Percentiles rank a stretch among this genome's conserved stretches.
Conservation (phyloP, 2,329 filamentous ascomycete genomes). For the Onygenales sp. region DNA sequence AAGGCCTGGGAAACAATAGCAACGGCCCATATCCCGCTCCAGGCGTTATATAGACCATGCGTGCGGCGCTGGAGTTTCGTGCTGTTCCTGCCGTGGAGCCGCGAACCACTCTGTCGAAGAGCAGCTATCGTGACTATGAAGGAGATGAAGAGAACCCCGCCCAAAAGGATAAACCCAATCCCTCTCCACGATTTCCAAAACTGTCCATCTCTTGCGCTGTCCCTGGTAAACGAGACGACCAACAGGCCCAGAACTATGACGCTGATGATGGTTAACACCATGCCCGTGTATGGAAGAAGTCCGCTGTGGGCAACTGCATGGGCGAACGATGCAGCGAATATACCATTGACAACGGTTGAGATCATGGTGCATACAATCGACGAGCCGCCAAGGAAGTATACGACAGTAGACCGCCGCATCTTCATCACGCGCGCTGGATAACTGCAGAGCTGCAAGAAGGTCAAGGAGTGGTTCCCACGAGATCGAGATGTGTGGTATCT, state of each 20-base stretch:
- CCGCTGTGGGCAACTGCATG: neutral
- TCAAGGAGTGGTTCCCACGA: neutral
- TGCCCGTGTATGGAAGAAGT: neutral
- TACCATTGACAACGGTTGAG: constrained; percentile 2
- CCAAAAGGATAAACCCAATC: neutral
- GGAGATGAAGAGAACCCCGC: neutral
- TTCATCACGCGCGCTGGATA: neutral
- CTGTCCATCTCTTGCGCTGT: neutral
- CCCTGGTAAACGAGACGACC: neutral
- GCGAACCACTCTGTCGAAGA: neutral
- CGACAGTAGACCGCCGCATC: neutral
- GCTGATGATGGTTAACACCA: constrained; percentile 1
- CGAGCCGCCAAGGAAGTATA: neutral
- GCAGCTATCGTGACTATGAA: neutral
- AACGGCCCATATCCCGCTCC: constrained; percentile 1
- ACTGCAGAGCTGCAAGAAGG: neutral
- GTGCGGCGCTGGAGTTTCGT: neutral
- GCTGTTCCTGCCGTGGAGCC: neutral
- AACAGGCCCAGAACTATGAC: constrained; percentile 2
- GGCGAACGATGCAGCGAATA: constrained; percentile 3
- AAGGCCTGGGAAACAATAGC: neutral
- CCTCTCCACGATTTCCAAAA: constrained; percentile 1
- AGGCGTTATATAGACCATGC: neutral
- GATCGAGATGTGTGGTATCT: neutral
- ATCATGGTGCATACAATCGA: constrained; percentile 1